Percentiles rank a stretch among this genome's conserved stretches.
These are phyloP conservation scores for Nitzschia putrida DNA, from an alignment of 108 stramenopile species.

Conservation along the genomic window DNA sequence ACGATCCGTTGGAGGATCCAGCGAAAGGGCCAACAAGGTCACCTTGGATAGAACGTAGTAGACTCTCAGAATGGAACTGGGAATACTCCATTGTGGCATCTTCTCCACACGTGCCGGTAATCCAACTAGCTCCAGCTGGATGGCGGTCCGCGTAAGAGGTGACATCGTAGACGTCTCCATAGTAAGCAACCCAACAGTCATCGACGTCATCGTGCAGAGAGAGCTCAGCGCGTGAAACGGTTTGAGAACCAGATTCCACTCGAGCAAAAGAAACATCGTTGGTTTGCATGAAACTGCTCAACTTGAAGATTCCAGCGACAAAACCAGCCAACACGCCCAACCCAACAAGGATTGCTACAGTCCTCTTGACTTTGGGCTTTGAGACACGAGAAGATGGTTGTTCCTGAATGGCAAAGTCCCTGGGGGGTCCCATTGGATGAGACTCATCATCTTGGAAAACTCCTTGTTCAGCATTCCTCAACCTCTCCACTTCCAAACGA, in stretches of 20 bases:
- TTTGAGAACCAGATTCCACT: not conserved
- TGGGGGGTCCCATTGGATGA: not conserved
- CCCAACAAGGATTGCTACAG: not conserved
- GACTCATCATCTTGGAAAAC: not conserved
- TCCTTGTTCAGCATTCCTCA: not conserved
- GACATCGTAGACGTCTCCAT: conserved; percentile 71
- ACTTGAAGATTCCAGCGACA: not conserved
- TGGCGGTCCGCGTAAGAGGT: conserved; percentile 69
- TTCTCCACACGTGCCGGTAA: conserved; percentile 55
- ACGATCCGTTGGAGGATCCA: too few species aligned
- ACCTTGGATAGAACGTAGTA: not conserved
- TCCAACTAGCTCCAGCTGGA: conserved; percentile 66
- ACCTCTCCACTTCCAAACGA: not conserved
- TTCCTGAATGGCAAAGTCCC: not conserved
- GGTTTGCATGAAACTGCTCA: not conserved
- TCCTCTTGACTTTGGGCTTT: not conserved
- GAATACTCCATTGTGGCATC: conserved; percentile 53
- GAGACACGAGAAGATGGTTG: not conserved
- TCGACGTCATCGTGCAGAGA: conserved; percentile 48
- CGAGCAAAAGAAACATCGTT: not conserved
- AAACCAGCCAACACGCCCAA: not conserved
- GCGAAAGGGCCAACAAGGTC: too few species aligned
- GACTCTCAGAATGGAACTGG: not conserved
- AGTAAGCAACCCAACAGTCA: conserved; percentile 75
- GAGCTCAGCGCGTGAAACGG: conserved; percentile 45